Base-by-base conservation (phyloP, 116 monocot species). In the Iris pallida region DNA sequence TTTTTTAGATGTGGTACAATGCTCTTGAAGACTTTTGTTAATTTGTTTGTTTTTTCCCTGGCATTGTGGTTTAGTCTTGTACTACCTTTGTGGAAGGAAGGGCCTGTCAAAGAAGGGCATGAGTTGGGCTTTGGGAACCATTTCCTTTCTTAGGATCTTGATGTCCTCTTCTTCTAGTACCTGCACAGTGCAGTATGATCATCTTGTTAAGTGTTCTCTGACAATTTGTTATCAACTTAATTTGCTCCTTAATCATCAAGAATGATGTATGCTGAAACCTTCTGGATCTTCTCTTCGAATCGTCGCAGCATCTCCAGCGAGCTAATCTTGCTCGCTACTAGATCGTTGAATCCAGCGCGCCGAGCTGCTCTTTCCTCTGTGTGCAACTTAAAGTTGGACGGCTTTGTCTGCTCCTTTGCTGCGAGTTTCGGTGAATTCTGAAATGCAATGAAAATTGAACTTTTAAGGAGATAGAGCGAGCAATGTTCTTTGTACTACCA, bases 121-220 rank as follows among this genome's bases (percentile, higher is more conserved):
- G 64, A 91, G 54, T 77, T 91, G 91, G 46, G 91, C 91, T 73
- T 80, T 91, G 8, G 87, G 91, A 15, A 91, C 80, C 91, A 91
- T 91, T 57, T 87, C 91, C 66, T 82, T 91, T 64, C 91, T 91
- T 80, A 82, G 69, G 4, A 70, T 61, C 71, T 78, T 91, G 8
- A 91, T 82, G 70, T 91, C 87, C 63, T 87, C 85, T 62, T 91
- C 87, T 68, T 91, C 87, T 30, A 91, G 78, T 7, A 85, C 81
- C 90, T 90, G 78, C 70, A 68, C 6, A 16, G 2, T 12, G 9
- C n/a, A n/a, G 8, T 52, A 52, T 52, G 51, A 52, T 10, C 14
- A 8, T 52, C 14, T 52, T 10, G 14, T 52, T 8, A 52, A 52
- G 14, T 52, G 14, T 52, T 14, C 8, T 52, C 6, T 5, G 2